Evolutionary conservation across 2,329 filamentous ascomycete species (phyloP).

Genomic region (Aureobasidium uvarum): DNA sequence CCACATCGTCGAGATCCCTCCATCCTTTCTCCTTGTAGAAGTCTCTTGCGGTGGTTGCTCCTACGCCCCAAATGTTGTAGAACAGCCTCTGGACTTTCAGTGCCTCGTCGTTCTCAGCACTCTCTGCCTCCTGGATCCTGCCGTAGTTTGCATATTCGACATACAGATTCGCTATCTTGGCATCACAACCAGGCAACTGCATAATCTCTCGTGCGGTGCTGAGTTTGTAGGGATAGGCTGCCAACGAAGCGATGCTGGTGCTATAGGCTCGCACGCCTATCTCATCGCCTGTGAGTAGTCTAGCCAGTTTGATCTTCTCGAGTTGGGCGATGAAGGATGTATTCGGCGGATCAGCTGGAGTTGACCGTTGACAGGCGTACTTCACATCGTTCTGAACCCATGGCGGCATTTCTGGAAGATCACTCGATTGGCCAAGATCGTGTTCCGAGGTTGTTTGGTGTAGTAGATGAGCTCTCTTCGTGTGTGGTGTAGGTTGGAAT

Average conservation of each 20-base stretch:
- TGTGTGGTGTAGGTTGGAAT: constrained; percentile 24
- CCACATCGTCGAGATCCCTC: constrained; percentile 79
- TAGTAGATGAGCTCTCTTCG: constrained; percentile 49
- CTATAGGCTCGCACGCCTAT: constrained; percentile 85
- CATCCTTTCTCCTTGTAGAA: constrained; percentile 77
- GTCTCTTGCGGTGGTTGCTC: constrained; percentile 72
- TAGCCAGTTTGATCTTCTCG: constrained; percentile 68
- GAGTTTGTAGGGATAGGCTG: constrained; percentile 70
- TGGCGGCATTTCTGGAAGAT: constrained; percentile 65
- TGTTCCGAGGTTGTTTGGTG: constrained; percentile 77
- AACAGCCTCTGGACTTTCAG: constrained; percentile 67
- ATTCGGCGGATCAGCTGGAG: constrained; percentile 69
- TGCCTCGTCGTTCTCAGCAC: constrained; percentile 62
- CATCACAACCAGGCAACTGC: constrained; percentile 72
- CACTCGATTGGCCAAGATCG: constrained; percentile 52
- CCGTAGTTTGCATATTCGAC: constrained; percentile 66
- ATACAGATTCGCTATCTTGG: constrained; percentile 75
- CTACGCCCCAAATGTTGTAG: constrained; percentile 90
- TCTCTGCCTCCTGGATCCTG: constrained; percentile 61
- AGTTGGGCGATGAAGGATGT: constrained; percentile 70
- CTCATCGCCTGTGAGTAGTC: constrained; percentile 69
- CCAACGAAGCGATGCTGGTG: constrained; percentile 76
- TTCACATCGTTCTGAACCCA: constrained; percentile 63
- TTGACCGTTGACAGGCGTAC: constrained; percentile 80
- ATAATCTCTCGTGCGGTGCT: constrained; percentile 45